Evolutionary conservation across 495 filamentous ascomycete species (phyloP), one percentile per base, ranked within the genome.

Genomic region (Penicillium cinerascens): DNA sequence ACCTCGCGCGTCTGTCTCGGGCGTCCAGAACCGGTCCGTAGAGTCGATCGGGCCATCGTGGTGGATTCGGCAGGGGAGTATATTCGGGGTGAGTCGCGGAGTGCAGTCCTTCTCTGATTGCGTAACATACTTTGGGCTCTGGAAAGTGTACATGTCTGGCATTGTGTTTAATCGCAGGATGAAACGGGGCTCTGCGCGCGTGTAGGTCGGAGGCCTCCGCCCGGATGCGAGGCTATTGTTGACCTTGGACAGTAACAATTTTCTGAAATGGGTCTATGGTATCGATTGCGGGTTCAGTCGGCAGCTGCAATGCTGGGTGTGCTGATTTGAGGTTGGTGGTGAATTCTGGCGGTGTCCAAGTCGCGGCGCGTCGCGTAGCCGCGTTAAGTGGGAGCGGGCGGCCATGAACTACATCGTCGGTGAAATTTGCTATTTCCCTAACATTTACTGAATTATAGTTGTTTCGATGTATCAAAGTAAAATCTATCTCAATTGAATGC

Each of bases 31-130:
- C n/a, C 84, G 75, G 27, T 81, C 58, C 5, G 81, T 71, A 2
- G 84, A 79, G 15, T 84, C 77, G 42, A 91, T 74, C 10, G 83
- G 71, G 6, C 92, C 92, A 63, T 87, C 80, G 63, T 95, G 84
- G 58, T 92, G 79, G 59, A 97, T 83, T 47, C 80, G 79, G 61
- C 91, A 96, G 6, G 92, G 92, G 17, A 97, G 80, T 37, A 97
- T 72, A 67, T 97, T 87, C 0, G 89, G 85, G 2, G 78, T 86
- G 51, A 78, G 79, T 38, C 50, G 47, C 4, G 61, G 29, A 1
- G 44, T 47, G 3, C 44, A 36, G 3, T 56, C 37, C 18, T 52
- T 46, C 15, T 56, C 54, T n/a, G 60, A 45, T 43, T 53, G 45
- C 23, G 60, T 42, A 35, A 47, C 52, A 44, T 59, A 48, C 46